A percentile compares a stretch with the other conserved stretches of the same genome.
Conservation (phyloP, 176 grass and related monocot genomes). For the Areca catechu region DNA sequence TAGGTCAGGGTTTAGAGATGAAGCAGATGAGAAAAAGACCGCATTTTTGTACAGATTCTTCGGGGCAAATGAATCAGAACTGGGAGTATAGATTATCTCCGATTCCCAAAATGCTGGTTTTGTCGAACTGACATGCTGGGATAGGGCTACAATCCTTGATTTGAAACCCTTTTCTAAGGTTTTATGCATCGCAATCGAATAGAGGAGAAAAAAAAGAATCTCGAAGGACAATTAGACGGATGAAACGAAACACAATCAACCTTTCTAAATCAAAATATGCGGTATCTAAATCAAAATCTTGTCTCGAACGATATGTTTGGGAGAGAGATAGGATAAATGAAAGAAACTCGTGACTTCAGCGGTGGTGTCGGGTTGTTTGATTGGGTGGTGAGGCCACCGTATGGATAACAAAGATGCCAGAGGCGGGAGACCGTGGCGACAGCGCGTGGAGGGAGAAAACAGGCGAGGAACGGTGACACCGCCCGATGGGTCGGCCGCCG, state of each 20-base stretch:
- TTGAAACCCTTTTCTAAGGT: slow-evolving; percentile 9
- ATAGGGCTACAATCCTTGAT: background rate
- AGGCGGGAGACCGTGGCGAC: too few species aligned
- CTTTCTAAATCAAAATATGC: too few species aligned
- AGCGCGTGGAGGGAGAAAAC: too few species aligned
- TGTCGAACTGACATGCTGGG: background rate
- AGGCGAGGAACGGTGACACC: too few species aligned
- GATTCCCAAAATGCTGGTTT: background rate
- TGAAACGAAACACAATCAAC: too few species aligned
- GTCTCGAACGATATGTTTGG: background rate
- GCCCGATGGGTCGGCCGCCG: too few species aligned
- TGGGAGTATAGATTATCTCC: background rate
- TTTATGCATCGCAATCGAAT: slow-evolving; percentile 4
- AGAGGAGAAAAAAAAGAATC: background rate
- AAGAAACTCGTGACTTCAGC: too few species aligned
- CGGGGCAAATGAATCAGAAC: background rate
- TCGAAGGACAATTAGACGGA: too few species aligned
- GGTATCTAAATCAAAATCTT: too few species aligned
- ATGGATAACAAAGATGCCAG: too few species aligned
- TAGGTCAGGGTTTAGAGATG: slow-evolving; percentile 4
- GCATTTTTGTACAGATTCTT: background rate
- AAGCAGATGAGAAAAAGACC: slow-evolving; percentile 6
- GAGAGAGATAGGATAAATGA: slow-evolving; percentile 6
- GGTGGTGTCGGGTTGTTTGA: too few species aligned
- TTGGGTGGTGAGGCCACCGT: too few species aligned